phyloP scores from a whole-genome alignment of 73 alveolate species.

The Paramecium bursaria region DNA sequence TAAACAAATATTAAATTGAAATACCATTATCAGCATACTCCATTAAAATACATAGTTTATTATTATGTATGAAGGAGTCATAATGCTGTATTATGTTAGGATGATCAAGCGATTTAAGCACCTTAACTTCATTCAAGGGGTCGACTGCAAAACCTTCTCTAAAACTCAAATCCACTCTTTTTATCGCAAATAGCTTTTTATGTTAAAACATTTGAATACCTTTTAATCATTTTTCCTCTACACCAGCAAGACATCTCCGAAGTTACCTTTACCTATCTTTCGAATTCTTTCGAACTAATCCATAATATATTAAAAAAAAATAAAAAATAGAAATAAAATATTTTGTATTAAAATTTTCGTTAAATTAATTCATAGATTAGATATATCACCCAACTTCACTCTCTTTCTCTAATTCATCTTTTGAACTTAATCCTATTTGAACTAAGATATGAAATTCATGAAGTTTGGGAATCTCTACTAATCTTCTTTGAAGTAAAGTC shows the following conservation, averaged over 20 bases:
- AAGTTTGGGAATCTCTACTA: no score
- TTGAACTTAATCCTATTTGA: no score
- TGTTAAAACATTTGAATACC: background rate
- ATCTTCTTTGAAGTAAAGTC: no score
- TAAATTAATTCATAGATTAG: no score
- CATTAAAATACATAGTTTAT: conserved; percentile 73
- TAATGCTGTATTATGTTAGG: conserved; percentile 70
- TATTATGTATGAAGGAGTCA: conserved; percentile 72
- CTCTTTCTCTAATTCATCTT: no score
- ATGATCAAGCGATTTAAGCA: conserved; percentile 66
- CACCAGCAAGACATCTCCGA: conserved; percentile 76
- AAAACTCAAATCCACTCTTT: conserved; percentile 71
- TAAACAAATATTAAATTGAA: background rate
- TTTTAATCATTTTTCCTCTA: conserved; percentile 61
- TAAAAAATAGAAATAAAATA: no score
- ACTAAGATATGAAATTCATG: no score
- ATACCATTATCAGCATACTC: conserved; percentile 78
- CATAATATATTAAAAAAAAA: conserved; percentile 57
- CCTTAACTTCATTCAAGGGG: conserved; percentile 55
- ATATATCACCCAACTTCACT: no score
- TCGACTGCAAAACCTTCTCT: conserved; percentile 44
- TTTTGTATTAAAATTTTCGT: no score
- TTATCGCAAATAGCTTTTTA: conserved; percentile 71
- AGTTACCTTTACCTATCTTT: conserved; percentile 77
- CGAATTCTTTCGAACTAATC: conserved; percentile 70